Evolutionary conservation across 1,284 basidiomycete species (phyloP), one percentile per base, ranked within the genome.

Genomic region (Marasmius oreades): DNA sequence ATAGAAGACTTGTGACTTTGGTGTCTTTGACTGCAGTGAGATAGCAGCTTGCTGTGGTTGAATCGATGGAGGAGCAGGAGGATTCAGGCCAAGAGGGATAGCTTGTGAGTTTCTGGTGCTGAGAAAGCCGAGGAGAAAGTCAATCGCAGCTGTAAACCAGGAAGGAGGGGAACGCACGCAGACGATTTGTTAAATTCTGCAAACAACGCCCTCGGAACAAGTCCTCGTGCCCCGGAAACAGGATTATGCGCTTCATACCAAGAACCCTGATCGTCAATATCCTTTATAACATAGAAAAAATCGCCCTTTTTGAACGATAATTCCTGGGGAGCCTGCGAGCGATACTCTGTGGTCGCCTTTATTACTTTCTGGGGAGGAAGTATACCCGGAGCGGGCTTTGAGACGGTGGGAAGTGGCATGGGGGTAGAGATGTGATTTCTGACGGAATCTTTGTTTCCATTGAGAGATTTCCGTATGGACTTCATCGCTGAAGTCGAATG

Each of bases 301-400:
- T 99, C 97, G 60, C 97, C 97, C 72, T 92, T 91, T 63, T 85
- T 79, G 70, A 98, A 99, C 44, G 91, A 86, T 55, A 99, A 84
- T 67, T 98, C 90, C 67, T 93, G 88, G 0, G 94, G 92, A 0
- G 87, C 84, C 55, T 81, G 79, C 1, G 92, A 85, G 44, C 81
- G 75, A 74, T 95, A 88, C 20, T 81, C 70, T 24, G 80, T 72
- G 60, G 91, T 78, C 5, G 97, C 95, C 57, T 92, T 88, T 66
- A 99, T 97, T 67, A 98, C 95, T 70, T 95, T 96, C 74, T 96
- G 92, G 0, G 97, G 95, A 1, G 95, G 95, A 4, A 86, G 73
- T 57, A 92, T 84, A 47, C 88, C 80, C 45, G 84, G 75, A 18
- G 83, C 73, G 2, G 90, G 86, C 65, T 87, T 87, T 47, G 85